These are phyloP conservation scores for Umbelopsis ramanniana DNA, from an alignment of 192 early-diverging fungal species.

Conservation along the genomic window DNA sequence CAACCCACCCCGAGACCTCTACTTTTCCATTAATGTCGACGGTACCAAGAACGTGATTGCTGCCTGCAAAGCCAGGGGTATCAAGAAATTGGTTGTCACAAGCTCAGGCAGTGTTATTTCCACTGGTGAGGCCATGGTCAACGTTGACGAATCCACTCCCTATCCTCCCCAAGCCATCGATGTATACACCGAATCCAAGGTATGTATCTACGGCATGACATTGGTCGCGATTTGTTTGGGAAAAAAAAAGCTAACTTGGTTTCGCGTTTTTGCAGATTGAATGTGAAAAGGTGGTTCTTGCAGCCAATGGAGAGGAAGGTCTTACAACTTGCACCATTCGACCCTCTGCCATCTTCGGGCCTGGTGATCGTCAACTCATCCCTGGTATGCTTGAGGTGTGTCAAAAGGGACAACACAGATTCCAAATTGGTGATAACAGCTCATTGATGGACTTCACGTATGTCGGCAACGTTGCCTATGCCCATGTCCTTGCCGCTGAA, in stretches of 20 bases:
- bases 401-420: constrained; percentile 61
- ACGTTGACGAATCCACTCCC: constrained; percentile 79
- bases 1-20: constrained; percentile 66
- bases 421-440: constrained; percentile 86
- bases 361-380: constrained; percentile 74
- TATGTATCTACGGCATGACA: constrained; percentile 16
- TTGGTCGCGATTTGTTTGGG: too few relatives aligned
- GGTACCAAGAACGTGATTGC: constrained; percentile 88
- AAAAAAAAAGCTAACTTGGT: too few relatives aligned
- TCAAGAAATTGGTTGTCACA: constrained; percentile 82
- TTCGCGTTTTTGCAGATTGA: constrained; percentile 36
- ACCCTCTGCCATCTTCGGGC: constrained; percentile 93
- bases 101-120: constrained; percentile 90
- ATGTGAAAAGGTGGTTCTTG: constrained; percentile 76
- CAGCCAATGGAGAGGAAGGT: constrained; percentile 65
- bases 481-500: constrained; percentile 86
- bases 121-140: constrained; percentile 72
- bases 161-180: constrained; percentile 81
- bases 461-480: constrained; percentile 92
- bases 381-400: constrained; percentile 69
- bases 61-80: constrained; percentile 65
- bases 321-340: constrained; percentile 79
- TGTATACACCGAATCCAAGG: constrained; percentile 95
- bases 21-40: constrained; percentile 81
- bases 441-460: constrained; percentile 91